Percentiles rank a stretch among this genome's conserved stretches.
Conservation (phyloP, 2,329 filamentous ascomycete species). For the Aspergillus melleus region DNA sequence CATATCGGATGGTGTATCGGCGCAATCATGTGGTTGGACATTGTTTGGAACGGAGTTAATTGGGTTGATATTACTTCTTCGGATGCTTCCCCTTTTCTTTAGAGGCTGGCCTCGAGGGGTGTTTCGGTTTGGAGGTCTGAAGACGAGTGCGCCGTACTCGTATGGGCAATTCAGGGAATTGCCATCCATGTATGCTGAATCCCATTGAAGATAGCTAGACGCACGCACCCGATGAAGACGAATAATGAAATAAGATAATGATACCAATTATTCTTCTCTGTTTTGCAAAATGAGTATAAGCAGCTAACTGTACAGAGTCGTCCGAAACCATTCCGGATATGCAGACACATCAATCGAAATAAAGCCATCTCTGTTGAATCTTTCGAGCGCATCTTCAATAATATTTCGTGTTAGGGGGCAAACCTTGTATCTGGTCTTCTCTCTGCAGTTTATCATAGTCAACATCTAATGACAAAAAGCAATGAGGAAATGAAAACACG, state of each 20-base stretch:
- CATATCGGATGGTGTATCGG: neutral
- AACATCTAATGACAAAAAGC: too few species aligned
- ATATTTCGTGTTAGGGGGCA: constrained; percentile 11
- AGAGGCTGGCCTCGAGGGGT: neutral
- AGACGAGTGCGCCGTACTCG: neutral
- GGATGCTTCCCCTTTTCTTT: neutral
- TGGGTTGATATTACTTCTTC: neutral
- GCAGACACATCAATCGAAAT: too few species aligned
- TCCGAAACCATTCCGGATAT: too few species aligned
- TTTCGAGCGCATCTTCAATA: constrained; percentile 1
- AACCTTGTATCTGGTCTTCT: constrained; percentile 9
- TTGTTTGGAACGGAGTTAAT: neutral
- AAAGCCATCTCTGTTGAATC: too few species aligned
- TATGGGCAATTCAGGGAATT: neutral
- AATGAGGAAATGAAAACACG: neutral
- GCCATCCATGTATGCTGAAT: neutral
- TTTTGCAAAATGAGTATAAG: neutral
- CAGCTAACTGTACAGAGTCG: neutral
- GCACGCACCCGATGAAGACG: neutral
- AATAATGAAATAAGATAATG: neutral
- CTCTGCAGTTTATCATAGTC: neutral
- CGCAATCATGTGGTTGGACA: neutral
- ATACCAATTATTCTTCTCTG: neutral
- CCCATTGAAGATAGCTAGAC: neutral
- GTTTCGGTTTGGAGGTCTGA: neutral